Conservation (phyloP, 768 basidiomycete genomes). For the Pholiota conissans region DNA sequence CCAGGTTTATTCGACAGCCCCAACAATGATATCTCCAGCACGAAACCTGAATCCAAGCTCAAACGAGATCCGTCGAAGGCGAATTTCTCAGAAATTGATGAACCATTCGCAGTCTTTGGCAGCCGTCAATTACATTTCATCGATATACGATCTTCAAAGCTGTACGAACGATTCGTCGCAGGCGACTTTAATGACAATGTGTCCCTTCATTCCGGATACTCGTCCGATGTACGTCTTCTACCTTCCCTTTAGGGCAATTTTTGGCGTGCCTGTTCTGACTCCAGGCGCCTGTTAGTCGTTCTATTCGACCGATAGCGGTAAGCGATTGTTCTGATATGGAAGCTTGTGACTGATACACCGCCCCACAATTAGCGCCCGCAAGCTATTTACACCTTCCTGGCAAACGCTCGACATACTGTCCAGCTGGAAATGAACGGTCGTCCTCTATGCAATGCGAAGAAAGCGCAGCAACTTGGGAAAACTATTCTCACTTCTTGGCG, state of each 20-base stretch:
- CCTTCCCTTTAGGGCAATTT: not conserved
- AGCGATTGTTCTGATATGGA: not conserved
- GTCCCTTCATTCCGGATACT: not conserved
- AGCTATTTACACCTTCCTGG: not conserved
- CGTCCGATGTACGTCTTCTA: not conserved
- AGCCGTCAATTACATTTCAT: conserved; percentile 13
- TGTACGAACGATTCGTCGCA: conserved; percentile 10
- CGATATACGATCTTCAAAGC: conserved; percentile 11
- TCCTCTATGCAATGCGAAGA: not conserved
- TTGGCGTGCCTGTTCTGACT: not conserved
- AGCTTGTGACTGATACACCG: not conserved
- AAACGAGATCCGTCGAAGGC: not conserved
- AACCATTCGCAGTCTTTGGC: conserved; percentile 17
- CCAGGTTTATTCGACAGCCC: not conserved
- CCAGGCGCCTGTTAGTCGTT: not conserved
- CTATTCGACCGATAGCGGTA: not conserved
- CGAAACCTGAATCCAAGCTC: not conserved
- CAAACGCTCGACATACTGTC: not conserved
- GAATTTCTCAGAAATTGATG: not conserved
- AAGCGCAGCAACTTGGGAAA: not conserved
- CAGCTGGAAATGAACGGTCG: not conserved
- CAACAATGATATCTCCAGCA: not conserved
- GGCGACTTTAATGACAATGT: not conserved
- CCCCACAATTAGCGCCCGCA: not conserved
- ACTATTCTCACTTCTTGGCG: not conserved